Evolutionary conservation across 768 basidiomycete species (phyloP).

Genomic region (Auricularia sp.): DNA sequence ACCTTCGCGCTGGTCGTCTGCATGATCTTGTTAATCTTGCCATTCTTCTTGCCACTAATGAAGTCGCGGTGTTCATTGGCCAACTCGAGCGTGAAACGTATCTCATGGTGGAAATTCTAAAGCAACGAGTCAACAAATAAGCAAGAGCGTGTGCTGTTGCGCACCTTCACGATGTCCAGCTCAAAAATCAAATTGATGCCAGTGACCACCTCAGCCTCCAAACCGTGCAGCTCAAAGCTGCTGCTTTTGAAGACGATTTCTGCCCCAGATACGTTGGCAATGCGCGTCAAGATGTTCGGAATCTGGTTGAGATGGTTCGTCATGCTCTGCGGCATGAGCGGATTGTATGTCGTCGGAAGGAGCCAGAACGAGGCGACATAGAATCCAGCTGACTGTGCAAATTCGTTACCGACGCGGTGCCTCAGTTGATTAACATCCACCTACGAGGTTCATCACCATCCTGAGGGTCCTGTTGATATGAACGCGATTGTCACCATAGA

Average conservation of each 20-base stretch:
- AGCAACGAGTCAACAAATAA: conserved; percentile 4
- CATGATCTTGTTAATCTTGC: conserved; percentile 99
- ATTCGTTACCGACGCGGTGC: not conserved
- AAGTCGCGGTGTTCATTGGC: conserved; percentile 98
- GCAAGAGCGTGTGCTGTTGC: conserved; percentile 10
- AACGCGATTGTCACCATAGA: conserved; percentile 88
- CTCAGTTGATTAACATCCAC: conserved; percentile 21
- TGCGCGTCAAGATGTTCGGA: conserved; percentile 73
- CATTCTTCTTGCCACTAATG: conserved; percentile 98
- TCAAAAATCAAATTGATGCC: conserved; percentile 83
- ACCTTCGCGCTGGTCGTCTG: conserved; percentile 95
- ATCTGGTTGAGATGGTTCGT: conserved; percentile 76
- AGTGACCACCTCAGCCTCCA: conserved; percentile 81
- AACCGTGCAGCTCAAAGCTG: conserved; percentile 94
- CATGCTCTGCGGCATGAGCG: conserved; percentile 64
- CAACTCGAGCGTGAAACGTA: conserved; percentile 95
- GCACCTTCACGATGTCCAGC: conserved; percentile 81
- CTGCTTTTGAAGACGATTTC: conserved; percentile 95
- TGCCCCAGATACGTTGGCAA: conserved; percentile 78
- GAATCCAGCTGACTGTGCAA: conserved; percentile 74
- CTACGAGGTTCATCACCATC: conserved; percentile 86
- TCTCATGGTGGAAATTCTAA: conserved; percentile 91
- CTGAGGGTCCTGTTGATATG: conserved; percentile 91
- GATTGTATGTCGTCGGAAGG: conserved; percentile 87
- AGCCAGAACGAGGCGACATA: conserved; percentile 98